phyloP scores from a whole-genome alignment of 2,329 filamentous ascomycete species.

The Fusarium kyushuense region DNA sequence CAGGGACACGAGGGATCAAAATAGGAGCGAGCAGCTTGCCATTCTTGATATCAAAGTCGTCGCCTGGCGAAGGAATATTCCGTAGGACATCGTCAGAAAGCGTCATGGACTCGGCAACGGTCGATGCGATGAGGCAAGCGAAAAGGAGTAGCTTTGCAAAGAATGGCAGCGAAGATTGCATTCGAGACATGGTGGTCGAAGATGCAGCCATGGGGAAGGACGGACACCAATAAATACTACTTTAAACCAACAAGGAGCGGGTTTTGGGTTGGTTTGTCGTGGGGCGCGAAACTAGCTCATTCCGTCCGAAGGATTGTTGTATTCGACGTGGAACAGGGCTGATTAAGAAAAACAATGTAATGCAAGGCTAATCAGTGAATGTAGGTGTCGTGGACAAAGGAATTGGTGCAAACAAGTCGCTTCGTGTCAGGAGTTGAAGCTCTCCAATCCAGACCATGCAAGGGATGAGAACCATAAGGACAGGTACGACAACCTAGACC shows the following conservation, averaged over 20 bases:
- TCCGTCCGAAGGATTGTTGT: slow-evolving; percentile 31
- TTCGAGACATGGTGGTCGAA: slow-evolving; percentile 37
- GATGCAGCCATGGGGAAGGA: slow-evolving; percentile 33
- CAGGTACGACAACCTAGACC: slow-evolving; percentile 23
- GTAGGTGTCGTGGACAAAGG: slow-evolving; percentile 18
- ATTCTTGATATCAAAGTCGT: slow-evolving; percentile 81
- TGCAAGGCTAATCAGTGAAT: slow-evolving; percentile 4
- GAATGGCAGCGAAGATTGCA: slow-evolving; percentile 30
- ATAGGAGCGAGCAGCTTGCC: slow-evolving; percentile 87
- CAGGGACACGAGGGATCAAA: slow-evolving; percentile 87
- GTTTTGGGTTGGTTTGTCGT: slow-evolving; percentile 37
- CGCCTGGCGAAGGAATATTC: slow-evolving; percentile 76
- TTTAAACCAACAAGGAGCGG: slow-evolving; percentile 35
- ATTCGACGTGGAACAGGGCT: slow-evolving; percentile 5
- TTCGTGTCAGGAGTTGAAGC: slow-evolving; percentile 38
- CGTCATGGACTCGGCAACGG: slow-evolving; percentile 57
- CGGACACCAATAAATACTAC: slow-evolving; percentile 35
- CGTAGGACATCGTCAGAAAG: slow-evolving; percentile 82
- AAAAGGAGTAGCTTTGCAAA: slow-evolving; percentile 38
- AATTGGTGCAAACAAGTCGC: slow-evolving; percentile 21
- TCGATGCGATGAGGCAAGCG: slow-evolving; percentile 37
- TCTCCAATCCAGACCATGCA: slow-evolving; percentile 31
- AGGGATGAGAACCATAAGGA: slow-evolving; percentile 29
- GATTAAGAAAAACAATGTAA: background rate
- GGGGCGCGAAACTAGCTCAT: slow-evolving; percentile 42